A percentile compares a stretch with the other conserved stretches of the same genome.
phyloP scores from a whole-genome alignment of 2,329 filamentous ascomycete species.

The Stagonosporopsis chrysanthemi region DNA sequence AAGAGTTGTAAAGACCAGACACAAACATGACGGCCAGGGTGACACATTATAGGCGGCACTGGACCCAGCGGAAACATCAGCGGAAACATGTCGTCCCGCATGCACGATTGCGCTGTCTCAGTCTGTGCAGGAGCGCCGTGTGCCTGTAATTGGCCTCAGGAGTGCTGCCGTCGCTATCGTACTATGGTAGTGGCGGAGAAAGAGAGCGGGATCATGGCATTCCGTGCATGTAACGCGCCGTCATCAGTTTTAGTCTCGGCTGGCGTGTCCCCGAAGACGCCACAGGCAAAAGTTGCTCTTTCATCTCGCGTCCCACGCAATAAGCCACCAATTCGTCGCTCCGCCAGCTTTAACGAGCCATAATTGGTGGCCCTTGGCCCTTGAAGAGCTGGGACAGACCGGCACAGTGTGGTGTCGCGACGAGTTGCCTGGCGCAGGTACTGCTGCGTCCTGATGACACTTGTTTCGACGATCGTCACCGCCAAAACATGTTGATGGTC shows the following conservation, averaged over 20 bases:
- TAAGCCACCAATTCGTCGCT: not conserved
- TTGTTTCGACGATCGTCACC: conserved; percentile 11
- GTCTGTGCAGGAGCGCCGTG: conserved; percentile 8
- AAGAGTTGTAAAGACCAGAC: conserved; percentile 1
- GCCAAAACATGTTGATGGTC: conserved; percentile 4
- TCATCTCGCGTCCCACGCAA: conserved; percentile 3
- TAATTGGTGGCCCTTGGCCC: conserved; percentile 1
- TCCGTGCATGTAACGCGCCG: conserved; percentile 13
- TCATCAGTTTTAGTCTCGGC: conserved; percentile 12
- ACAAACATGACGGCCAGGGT: not conserved
- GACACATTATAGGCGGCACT: conserved; percentile 2
- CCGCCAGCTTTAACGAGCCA: not conserved
- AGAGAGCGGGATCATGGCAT: conserved; percentile 10
- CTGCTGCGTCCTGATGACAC: not conserved
- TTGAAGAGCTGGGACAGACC: not conserved
- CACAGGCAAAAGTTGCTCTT: conserved; percentile 11
- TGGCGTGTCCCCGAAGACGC: conserved; percentile 3
- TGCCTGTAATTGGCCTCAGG: conserved; percentile 12
- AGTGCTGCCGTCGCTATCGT: conserved; percentile 4
- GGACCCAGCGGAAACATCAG: conserved; percentile 4
- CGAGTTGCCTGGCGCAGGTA: conserved; percentile 3
- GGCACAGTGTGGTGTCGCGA: not conserved
- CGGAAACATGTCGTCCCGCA: conserved; percentile 17
- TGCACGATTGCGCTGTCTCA: not conserved
- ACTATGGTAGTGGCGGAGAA: conserved; percentile 6